Evolutionary conservation across 1,139 yeast species (phyloP).

Genomic region (Zygoascus meyerae): DNA sequence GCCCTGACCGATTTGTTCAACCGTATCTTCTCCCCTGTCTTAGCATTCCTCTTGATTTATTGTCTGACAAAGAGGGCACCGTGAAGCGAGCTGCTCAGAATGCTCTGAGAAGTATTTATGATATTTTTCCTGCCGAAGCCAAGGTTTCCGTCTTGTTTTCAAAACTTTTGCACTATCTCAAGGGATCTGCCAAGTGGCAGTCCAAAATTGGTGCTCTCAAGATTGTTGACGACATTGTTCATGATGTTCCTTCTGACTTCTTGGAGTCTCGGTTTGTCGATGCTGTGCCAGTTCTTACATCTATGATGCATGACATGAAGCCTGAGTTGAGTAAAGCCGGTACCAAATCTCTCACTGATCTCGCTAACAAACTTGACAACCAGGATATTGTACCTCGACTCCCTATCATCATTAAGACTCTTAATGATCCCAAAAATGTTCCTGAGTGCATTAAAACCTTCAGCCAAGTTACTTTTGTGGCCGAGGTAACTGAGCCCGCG

Average conservation of each 20-base stretch:
- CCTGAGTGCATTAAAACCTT: conserved; percentile 85
- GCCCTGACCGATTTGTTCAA: conserved; percentile 59
- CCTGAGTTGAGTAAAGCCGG: conserved; percentile 93
- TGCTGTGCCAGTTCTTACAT: conserved; percentile 80
- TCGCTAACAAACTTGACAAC: conserved; percentile 81
- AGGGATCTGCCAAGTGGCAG: conserved; percentile 91
- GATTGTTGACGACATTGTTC: conserved; percentile 62
- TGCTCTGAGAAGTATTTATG: conserved; percentile 57
- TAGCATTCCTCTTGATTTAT: conserved; percentile 54
- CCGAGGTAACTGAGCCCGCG: conserved; percentile 97
- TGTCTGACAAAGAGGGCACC: conserved; percentile 80
- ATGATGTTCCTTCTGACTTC: conserved; percentile 78
- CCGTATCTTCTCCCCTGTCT: conserved; percentile 58
- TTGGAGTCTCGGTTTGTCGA: conserved; percentile 74
- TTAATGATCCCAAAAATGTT: conserved; percentile 84
- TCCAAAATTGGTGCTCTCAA: conserved; percentile 76
- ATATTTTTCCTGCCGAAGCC: conserved; percentile 73
- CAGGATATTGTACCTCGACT: conserved; percentile 85
- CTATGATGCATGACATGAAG: conserved; percentile 89
- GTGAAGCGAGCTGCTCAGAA: conserved; percentile 70
- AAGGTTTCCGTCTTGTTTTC: conserved; percentile 64
- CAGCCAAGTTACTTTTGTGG: conserved; percentile 93
- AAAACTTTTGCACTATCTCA: conserved; percentile 54
- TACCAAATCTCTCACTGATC: conserved; percentile 57
- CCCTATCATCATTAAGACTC: conserved; percentile 78